These are phyloP conservation scores for Didymella sp. DNA, from an alignment of 2,329 filamentous ascomycete species.

Conservation along the genomic window DNA sequence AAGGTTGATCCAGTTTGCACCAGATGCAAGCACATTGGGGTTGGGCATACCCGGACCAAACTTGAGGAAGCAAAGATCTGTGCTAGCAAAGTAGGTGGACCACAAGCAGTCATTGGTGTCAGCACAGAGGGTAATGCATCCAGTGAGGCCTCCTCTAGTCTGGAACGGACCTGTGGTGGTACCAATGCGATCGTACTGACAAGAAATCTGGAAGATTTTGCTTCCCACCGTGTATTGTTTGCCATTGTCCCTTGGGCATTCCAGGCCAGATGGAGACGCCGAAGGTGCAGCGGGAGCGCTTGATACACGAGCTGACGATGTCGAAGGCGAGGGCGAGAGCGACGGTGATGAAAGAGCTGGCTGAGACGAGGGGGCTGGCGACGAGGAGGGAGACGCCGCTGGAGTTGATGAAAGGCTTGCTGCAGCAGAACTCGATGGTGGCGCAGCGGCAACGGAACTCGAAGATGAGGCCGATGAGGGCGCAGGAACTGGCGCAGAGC, in stretches of 20 bases:
- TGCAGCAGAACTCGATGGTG: neutral
- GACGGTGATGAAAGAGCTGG: neutral
- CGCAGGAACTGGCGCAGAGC: neutral
- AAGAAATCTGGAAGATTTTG: neutral
- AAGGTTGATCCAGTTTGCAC: neutral
- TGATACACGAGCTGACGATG: neutral
- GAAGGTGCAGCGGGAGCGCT: neutral
- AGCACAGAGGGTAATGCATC: neutral
- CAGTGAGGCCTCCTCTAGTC: neutral
- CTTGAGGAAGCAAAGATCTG: neutral
- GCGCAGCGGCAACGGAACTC: neutral
- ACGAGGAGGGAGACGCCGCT: too few species aligned
- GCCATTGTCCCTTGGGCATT: neutral
- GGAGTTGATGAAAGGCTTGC: neutral
- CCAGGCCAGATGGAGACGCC: neutral
- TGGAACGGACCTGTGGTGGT: neutral
- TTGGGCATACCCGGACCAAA: neutral
- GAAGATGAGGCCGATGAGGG: neutral
- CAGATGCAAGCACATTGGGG: neutral
- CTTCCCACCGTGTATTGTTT: neutral
- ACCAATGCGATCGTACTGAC: slow-evolving; percentile 1
- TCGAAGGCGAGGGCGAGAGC: too few species aligned
- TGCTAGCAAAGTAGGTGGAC: neutral
- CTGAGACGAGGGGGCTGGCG: neutral
- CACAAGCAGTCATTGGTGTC: neutral